Percentiles rank a stretch among this genome's conserved stretches.
These are phyloP conservation scores for Sarocladiaceae sp. DNA, from an alignment of 2,329 filamentous ascomycete species.

Conservation along the genomic window DNA sequence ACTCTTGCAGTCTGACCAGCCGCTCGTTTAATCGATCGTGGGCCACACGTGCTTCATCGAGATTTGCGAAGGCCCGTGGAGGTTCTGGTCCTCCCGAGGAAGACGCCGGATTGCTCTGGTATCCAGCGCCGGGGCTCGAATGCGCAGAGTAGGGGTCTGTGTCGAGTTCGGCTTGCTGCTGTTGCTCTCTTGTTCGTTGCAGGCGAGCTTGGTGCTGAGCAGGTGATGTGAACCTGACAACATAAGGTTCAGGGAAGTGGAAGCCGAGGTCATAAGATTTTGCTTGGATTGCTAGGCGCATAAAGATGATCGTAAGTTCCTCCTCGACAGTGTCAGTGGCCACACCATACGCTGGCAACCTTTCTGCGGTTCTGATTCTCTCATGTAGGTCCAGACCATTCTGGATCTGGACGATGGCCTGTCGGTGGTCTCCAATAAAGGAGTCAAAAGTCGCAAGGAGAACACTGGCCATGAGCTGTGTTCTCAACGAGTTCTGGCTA, in stretches of 20 bases:
- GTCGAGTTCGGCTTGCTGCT: constrained; percentile 17
- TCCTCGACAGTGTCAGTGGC: constrained; percentile 47
- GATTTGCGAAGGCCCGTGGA: constrained; percentile 36
- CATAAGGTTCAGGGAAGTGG: constrained; percentile 59
- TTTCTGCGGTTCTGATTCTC: constrained; percentile 13
- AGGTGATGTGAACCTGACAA: constrained; percentile 36
- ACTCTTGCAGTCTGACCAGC: constrained; percentile 56
- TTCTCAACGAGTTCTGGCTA: constrained; percentile 37
- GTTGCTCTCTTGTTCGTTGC: background rate
- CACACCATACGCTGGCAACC: constrained; percentile 42
- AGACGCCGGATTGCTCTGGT: background rate
- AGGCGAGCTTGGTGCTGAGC: constrained; percentile 2
- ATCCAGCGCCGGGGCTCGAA: background rate
- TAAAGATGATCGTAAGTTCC: constrained; percentile 60
- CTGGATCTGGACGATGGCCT: constrained; percentile 59
- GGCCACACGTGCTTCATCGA: constrained; percentile 51
- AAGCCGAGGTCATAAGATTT: constrained; percentile 68
- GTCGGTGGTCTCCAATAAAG: constrained; percentile 59
- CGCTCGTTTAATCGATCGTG: constrained; percentile 54
- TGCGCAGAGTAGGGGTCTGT: constrained; percentile 19
- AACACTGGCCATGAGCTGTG: constrained; percentile 59
- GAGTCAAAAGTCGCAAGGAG: constrained; percentile 66
- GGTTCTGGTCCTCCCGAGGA: constrained; percentile 30
- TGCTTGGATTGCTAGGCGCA: constrained; percentile 58
- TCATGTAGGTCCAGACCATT: constrained; percentile 52